Evolutionary conservation across 352 stramenopile genomes (phyloP).

Genomic region (Peronospora belbahrii): DNA sequence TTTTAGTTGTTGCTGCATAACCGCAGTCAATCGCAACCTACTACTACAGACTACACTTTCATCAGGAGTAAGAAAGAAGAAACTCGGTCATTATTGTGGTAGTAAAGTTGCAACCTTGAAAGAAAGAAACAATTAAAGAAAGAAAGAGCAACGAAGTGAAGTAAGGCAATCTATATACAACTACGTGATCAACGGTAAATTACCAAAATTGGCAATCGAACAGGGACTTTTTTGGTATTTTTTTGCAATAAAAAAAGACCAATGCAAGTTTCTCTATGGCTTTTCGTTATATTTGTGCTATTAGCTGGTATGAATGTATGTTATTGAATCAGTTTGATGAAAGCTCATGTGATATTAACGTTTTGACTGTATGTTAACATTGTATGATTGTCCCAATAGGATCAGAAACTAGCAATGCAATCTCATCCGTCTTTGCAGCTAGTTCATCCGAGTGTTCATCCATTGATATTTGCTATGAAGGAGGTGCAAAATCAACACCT

Average conservation of each 20-base stretch:
- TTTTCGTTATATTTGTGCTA: conserved; percentile 13
- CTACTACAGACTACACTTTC: too few relatives aligned
- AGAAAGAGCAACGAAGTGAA: background rate
- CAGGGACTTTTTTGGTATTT: too few relatives aligned
- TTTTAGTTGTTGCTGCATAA: too few relatives aligned
- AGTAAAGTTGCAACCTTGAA: too few relatives aligned
- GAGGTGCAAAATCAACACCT: conserved; percentile 13
- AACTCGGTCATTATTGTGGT: too few relatives aligned
- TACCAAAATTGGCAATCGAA: conserved; percentile 10
- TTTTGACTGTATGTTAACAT: background rate
- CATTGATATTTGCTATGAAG: conserved; percentile 24
- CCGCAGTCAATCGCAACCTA: conserved; percentile 8
- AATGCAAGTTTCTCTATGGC: conserved; percentile 10
- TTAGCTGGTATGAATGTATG: conserved; percentile 10
- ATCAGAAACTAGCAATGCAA: background rate
- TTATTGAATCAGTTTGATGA: too few relatives aligned
- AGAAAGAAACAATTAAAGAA: too few relatives aligned
- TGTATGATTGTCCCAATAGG: background rate
- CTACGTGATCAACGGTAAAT: too few relatives aligned
- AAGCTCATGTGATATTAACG: background rate
- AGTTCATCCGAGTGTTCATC: conserved; percentile 24
- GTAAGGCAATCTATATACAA: too few relatives aligned
- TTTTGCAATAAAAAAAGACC: too few relatives aligned
- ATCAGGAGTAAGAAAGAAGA: too few relatives aligned
- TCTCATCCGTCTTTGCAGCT: conserved; percentile 5